Conservation (phyloP, 352 stramenopile species). For the Sclerospora graminicola region DNA sequence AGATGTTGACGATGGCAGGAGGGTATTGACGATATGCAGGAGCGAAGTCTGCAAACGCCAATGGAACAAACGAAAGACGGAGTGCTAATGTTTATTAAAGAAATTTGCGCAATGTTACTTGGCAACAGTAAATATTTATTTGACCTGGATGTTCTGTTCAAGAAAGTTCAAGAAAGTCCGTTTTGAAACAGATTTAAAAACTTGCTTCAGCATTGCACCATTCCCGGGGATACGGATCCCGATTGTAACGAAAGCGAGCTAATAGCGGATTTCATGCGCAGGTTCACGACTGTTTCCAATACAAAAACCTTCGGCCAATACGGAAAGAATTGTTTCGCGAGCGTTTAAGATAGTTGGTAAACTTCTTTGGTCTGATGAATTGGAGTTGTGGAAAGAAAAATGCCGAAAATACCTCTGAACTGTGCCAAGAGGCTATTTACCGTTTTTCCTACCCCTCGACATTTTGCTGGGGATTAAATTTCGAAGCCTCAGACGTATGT, state of each 20-base stretch:
- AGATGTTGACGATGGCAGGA: slow-evolving; percentile 12
- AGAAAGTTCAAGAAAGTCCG: slow-evolving; percentile 9
- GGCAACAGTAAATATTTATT: slow-evolving; percentile 16
- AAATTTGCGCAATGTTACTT: slow-evolving; percentile 10
- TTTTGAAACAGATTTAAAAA: slow-evolving; percentile 23
- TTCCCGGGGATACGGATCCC: background rate
- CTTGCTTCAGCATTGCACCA: no score
- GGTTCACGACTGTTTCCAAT: no score
- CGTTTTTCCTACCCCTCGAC: no score
- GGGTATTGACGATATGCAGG: no score
- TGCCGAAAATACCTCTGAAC: background rate
- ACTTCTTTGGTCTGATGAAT: no score
- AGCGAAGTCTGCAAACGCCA: no score
- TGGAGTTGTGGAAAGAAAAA: background rate
- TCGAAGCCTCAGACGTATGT: no score
- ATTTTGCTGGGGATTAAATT: no score
- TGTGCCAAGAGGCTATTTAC: background rate
- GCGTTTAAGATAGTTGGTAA: slow-evolving; percentile 1
- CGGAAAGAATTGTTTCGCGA: slow-evolving; percentile 1
- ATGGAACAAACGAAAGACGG: slow-evolving; percentile 15
- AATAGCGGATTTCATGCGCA: no score
- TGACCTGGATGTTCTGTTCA: no score
- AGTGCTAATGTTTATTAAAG: slow-evolving; percentile 12
- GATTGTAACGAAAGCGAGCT: background rate
- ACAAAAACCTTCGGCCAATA: background rate